Evolutionary conservation across 2,329 filamentous ascomycete genomes (phyloP).

Genomic region (Cladorrhinum sp.): DNA sequence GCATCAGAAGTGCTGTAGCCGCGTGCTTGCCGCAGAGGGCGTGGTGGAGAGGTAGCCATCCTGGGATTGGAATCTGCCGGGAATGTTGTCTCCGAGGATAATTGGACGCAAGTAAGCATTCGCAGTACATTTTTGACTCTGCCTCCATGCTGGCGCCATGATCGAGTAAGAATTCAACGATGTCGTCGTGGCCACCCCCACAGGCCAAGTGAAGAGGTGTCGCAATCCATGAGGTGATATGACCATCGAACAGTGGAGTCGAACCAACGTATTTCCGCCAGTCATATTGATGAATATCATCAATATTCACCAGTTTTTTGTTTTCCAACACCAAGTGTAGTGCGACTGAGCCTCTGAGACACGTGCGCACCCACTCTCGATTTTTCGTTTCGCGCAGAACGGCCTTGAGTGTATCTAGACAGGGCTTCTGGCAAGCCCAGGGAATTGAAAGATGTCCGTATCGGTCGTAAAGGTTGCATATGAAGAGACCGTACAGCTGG

Average conservation of each 20-base stretch:
- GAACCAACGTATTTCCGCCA: not conserved
- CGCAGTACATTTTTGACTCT: not conserved
- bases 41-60: slow-evolving; percentile 7
- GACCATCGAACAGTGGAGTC: not conserved
- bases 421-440: not conserved
- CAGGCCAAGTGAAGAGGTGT: slow-evolving; percentile 5
- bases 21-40: slow-evolving; percentile 3
- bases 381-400: not conserved
- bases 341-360: not conserved
- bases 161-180: slow-evolving; percentile 3
- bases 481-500: not conserved
- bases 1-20: not conserved
- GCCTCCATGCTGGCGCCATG: not conserved
- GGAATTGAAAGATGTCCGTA: not conserved
- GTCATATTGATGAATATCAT: not conserved
- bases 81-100: not conserved
- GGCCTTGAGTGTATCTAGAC: not conserved
- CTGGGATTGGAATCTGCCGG: not conserved
- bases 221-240: not conserved
- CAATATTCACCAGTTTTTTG: not conserved
- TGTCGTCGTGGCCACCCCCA: slow-evolving; percentile 1
- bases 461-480: not conserved
- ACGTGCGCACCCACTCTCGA: not conserved
- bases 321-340: not conserved
- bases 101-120: not conserved